Base-by-base conservation (phyloP, 768 basidiomycete species). In the Tubosaeta sp. region DNA sequence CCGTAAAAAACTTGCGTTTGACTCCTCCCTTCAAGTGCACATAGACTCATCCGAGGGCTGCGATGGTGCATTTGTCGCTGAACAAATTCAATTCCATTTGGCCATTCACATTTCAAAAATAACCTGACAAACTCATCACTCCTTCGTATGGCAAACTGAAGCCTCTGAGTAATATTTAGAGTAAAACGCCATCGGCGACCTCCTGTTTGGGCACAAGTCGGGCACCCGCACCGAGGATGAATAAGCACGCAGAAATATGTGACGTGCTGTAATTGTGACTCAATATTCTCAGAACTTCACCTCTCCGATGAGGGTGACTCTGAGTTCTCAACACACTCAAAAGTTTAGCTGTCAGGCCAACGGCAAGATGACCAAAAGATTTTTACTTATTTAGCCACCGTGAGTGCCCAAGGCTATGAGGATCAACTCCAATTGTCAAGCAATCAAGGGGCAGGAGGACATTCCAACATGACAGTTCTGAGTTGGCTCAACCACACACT, bases 181-280 rank as follows among this genome's bases (percentile, higher is more conserved):
- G 83, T 55, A n/a, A 76, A 42, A 90, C 68, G 1, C 76, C 68
- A 1, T 88, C 88, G n/a, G n/a, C n/a, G n/a, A 57, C 83, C 76
- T 25, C 83, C 72, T 22, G 22, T 22, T 22, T 3, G 22, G 22
- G 22, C 22, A 22, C 22, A 22, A 22, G 22, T 22, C 22, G 22
- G 13, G 22, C 22, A 22, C 22, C 22, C 3, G 22, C 22, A 22
- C 22, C 22, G 22, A 22, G 22, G 22, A 48, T 57, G n/a, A 38
- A 48, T 27, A n/a, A n/a, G 13, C 50, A 22, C 46, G 27, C 12
- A 29, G 34, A 47, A 32, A 33, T 54, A 62, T 37, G 9, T 55
- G 80, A 71, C 84, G 82, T 0, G 81, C 74, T 14, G 86, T 60
- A 55, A 81, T 76, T 4, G 78, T 83, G 10, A 91, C 70, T 88